These are phyloP conservation scores for Punctularia strigosozonata DNA, from an alignment of 768 basidiomycete genomes.

Conservation along the genomic window DNA sequence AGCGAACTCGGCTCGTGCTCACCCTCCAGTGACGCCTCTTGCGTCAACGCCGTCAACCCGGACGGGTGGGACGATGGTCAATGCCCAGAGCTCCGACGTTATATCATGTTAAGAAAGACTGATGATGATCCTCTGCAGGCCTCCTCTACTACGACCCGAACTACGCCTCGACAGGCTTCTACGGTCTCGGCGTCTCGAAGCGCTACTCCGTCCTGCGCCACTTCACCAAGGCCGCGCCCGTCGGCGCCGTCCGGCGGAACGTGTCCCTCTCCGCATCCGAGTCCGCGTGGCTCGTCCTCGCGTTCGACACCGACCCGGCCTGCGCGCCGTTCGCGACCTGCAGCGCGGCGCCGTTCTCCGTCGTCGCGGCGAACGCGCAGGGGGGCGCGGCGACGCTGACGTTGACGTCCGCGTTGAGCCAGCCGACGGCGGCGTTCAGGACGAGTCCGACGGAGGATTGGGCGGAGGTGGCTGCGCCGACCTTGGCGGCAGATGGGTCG, in stretches of 20 bases:
- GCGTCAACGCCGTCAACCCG: slow-evolving; percentile 23
- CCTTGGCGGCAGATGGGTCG: background rate
- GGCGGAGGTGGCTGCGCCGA: background rate
- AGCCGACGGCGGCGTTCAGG: background rate
- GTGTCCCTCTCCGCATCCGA: background rate
- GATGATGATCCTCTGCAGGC: slow-evolving; percentile 4
- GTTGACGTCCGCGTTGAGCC: background rate
- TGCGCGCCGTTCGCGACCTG: too few species aligned
- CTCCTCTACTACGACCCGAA: slow-evolving; percentile 30
- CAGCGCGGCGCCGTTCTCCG: too few species aligned
- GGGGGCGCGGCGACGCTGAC: background rate
- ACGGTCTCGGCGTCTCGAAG: slow-evolving; percentile 11
- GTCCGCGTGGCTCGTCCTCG: background rate
- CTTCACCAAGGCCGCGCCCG: slow-evolving; percentile 8
- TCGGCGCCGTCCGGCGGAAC: background rate
- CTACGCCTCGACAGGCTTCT: slow-evolving; percentile 14
- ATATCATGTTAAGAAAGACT: background rate
- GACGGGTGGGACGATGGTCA: slow-evolving; percentile 29
- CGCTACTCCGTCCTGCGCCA: slow-evolving; percentile 14
- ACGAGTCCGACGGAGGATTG: background rate
- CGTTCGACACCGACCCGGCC: background rate
- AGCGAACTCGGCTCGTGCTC: slow-evolving; percentile 25
- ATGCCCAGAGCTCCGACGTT: background rate
- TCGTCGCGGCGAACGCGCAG: background rate
- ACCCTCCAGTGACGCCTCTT: slow-evolving; percentile 21